A percentile compares a stretch with the other conserved stretches of the same genome.
Conservation (phyloP, 805 yeast species). For the Myxozyma lipomycoides region DNA sequence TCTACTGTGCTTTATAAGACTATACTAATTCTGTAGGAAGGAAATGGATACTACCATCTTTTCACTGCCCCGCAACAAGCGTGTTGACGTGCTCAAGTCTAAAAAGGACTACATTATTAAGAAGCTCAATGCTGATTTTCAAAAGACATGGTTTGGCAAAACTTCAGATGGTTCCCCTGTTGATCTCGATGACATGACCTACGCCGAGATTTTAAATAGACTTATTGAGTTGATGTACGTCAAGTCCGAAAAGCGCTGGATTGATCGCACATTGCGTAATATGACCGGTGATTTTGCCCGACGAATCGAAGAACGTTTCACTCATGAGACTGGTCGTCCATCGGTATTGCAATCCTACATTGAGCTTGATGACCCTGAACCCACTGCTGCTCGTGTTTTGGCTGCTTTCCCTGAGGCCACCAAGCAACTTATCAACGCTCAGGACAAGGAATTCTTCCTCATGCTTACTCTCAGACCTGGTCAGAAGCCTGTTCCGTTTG, state of each 20-base stretch:
- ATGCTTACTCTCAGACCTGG: constrained; percentile 72
- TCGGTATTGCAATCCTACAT: constrained; percentile 73
- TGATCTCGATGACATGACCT: constrained; percentile 94
- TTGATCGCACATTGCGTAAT: constrained; percentile 79
- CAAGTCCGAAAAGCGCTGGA: constrained; percentile 75
- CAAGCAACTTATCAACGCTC: constrained; percentile 84
- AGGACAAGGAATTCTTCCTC: constrained; percentile 91
- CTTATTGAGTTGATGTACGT: constrained; percentile 85
- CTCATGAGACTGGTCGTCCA: constrained; percentile 43
- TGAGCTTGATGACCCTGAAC: constrained; percentile 65
- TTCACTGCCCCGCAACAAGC: constrained; percentile 79
- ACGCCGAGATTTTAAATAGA: constrained; percentile 83
- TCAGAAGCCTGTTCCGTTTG: constrained; percentile 97
- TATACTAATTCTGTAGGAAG: constrained; percentile 34
- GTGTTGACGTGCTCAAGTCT: constrained; percentile 68
- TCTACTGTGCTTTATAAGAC: background rate
- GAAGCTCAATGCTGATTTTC: constrained; percentile 88
- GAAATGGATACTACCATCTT: constrained; percentile 94
- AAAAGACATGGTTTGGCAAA: constrained; percentile 95
- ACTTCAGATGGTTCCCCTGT: constrained; percentile 69
- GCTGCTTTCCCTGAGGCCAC: constrained; percentile 68
- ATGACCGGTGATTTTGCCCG: constrained; percentile 81
- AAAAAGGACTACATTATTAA: constrained; percentile 83
- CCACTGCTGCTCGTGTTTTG: constrained; percentile 57
- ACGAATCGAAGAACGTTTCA: constrained; percentile 96